Evolutionary conservation across 2,329 filamentous ascomycete genomes (phyloP).

Genomic region (Pleoardoris graminearum): DNA sequence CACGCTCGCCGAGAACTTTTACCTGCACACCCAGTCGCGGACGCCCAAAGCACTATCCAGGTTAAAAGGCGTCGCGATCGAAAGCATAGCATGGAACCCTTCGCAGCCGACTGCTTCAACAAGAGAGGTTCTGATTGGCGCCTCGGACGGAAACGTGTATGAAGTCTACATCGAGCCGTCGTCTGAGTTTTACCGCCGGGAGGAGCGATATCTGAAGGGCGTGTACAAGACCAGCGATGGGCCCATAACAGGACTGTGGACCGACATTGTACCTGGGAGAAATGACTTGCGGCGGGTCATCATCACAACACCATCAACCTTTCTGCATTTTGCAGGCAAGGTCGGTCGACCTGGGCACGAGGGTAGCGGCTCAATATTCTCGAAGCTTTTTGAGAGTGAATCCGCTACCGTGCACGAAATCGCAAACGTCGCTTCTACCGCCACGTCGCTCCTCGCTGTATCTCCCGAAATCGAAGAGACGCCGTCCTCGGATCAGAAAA

Average conservation of each 20-base stretch:
- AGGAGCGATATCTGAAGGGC: constrained; percentile 86
- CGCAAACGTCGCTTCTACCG: constrained; percentile 60
- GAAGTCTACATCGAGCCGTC: constrained; percentile 94
- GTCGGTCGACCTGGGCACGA: constrained; percentile 73
- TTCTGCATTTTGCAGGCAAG: constrained; percentile 82
- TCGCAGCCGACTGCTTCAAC: constrained; percentile 91
- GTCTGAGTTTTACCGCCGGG: constrained; percentile 91
- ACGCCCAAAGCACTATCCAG: constrained; percentile 80
- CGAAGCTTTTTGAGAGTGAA: constrained; percentile 85
- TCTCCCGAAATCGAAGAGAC: constrained; percentile 71
- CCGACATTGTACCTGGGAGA: constrained; percentile 70
- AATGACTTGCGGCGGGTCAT: constrained; percentile 76
- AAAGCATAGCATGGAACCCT: constrained; percentile 93
- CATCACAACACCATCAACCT: constrained; percentile 73
- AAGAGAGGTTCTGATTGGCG: constrained; percentile 87
- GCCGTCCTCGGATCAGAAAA: constrained; percentile 54
- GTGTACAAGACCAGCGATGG: constrained; percentile 83
- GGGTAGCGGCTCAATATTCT: constrained; percentile 82
- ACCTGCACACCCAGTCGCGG: constrained; percentile 92
- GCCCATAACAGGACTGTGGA: constrained; percentile 82
- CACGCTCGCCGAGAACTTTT: constrained; percentile 92
- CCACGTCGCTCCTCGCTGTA: constrained; percentile 70
- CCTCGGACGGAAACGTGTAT: constrained; percentile 92
- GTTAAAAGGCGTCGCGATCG: constrained; percentile 83
- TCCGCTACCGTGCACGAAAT: constrained; percentile 76